These are phyloP conservation scores for Chondrostereum purpureum DNA, from an alignment of 1,284 basidiomycete species.

Conservation along the genomic window DNA sequence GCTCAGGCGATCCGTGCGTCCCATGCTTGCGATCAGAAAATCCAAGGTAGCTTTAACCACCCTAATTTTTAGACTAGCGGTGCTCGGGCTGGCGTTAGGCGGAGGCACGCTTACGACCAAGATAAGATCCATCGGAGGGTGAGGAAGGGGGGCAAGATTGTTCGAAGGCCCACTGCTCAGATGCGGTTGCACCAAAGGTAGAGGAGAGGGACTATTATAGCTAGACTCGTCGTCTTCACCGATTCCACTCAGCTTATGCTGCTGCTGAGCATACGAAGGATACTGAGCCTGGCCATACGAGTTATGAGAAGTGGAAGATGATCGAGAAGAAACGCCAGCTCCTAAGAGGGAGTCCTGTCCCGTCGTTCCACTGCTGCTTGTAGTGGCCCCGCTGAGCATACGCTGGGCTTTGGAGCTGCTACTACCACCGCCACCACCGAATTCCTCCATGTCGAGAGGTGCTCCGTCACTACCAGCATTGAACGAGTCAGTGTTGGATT, in stretches of 20 bases:
- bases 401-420: constrained; percentile 69
- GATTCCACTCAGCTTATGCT: constrained; percentile 55
- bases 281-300: constrained; percentile 28
- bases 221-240: constrained; percentile 63
- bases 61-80: constrained; percentile 76
- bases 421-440: no score
- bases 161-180: constrained; percentile 72
- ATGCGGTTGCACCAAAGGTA: constrained; percentile 63
- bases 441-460: constrained; percentile 64
- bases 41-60: constrained; percentile 83
- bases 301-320: constrained; percentile 65
- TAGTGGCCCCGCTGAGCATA: constrained; percentile 59
- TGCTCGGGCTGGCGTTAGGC: constrained; percentile 62
- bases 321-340: constrained; percentile 57
- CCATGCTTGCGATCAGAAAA: constrained; percentile 74
- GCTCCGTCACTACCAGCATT: constrained; percentile 27
- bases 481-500: constrained; percentile 19
- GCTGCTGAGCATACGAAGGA: constrained; percentile 25
- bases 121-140: constrained; percentile 88
- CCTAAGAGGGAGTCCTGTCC: constrained; percentile 60
- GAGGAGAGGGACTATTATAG: constrained; percentile 38
- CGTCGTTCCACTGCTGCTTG: constrained; percentile 60
- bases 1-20: constrained; percentile 72
- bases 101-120: constrained; percentile 86
- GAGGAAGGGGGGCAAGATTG: constrained; percentile 70